Percentiles rank a stretch among this genome's conserved stretches.
phyloP scores from a whole-genome alignment of 495 filamentous ascomycete species.

The Penicillium macrosclerotiorum region DNA sequence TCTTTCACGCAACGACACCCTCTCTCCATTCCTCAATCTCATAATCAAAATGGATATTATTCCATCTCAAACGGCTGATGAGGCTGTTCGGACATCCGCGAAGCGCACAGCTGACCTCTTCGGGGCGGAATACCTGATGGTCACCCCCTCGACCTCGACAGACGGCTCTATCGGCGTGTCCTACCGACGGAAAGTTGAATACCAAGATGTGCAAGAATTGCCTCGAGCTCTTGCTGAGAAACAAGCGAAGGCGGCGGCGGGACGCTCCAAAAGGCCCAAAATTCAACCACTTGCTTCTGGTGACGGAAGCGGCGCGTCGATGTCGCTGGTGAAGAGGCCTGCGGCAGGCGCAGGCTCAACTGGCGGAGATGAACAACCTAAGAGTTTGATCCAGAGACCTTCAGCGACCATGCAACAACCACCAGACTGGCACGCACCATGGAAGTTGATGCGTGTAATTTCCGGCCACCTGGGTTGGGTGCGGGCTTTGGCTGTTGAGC shows the following conservation, averaged over 20 bases:
- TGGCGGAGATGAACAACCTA: constrained; percentile 40
- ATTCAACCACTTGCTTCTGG: constrained; percentile 28
- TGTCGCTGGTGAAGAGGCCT: constrained; percentile 41
- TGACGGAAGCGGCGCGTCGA: constrained; percentile 41
- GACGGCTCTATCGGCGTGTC: constrained; percentile 51
- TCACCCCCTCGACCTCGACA: constrained; percentile 41
- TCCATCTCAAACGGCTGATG: constrained; percentile 35
- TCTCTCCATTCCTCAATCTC: constrained; percentile 9
- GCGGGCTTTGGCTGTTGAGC: constrained; percentile 83
- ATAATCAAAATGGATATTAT: constrained; percentile 32
- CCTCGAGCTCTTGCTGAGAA: constrained; percentile 85
- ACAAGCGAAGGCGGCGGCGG: constrained; percentile 63
- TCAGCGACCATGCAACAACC: constrained; percentile 68
- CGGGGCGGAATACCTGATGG: constrained; percentile 54
- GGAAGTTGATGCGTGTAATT: constrained; percentile 98
- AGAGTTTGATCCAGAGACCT: constrained; percentile 64
- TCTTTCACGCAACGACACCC: neutral
- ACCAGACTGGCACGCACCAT: constrained; percentile 94
- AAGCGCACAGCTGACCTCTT: constrained; percentile 71
- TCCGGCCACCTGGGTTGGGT: constrained; percentile 98
- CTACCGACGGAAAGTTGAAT: constrained; percentile 70
- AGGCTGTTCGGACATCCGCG: constrained; percentile 55
- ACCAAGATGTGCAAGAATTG: constrained; percentile 74
- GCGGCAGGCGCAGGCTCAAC: constrained; percentile 31
- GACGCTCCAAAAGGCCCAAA: constrained; percentile 56